Evolutionary conservation across 805 yeast genomes (phyloP), one percentile per base, ranked within the genome.

Genomic region (Pichia gijzeniarum): DNA sequence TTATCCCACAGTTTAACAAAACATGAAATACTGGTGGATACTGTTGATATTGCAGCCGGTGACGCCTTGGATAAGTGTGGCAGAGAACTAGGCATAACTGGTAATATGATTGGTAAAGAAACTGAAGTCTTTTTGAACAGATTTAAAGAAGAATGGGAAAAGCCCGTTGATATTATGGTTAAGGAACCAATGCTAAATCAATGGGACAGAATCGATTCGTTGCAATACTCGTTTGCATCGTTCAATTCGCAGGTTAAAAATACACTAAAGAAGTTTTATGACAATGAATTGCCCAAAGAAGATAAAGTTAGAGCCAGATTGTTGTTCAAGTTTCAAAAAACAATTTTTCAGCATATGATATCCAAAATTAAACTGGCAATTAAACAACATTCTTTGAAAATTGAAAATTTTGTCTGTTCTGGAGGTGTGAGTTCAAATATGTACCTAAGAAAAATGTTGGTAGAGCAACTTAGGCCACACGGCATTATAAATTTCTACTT

Each of bases 51-150:
- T 25, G 97, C 99, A 0, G 84, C 84, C 3, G 99, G 99, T 0
- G 96, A 91, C 62, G 84, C 96, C 0, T 63, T 93, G 19, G 99
- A 93, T 62, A 91, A 91, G 64, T 87, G 95, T 59, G 95, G 95
- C 0, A 70, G 97, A 48, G 86, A 79, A 51, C 56, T 93, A 38
- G 97, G 96, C 0, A 59, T 93, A 31, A 60, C 60, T 22, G 96
- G 97, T 0, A 80, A 79, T 49, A 85, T 89, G 88, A 73, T 90
- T 36, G 99, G 96, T 1, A 83, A 78, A 54, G 95, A 82, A 53
- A 63, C 89, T 62, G 97, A 91, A 54, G 50, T 48, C 12, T 78
- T 76, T 51, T 72, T 80, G 1, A 55, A 61, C 12, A 40, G 53
- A 5, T 59, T 70, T 35, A 62, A 64, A 8, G 53, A 50, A 1